Percentiles rank a stretch among this genome's conserved stretches.
Evolutionary conservation across 768 basidiomycete genomes (phyloP).

Genomic region (Trichaptum fuscoviolaceum): DNA sequence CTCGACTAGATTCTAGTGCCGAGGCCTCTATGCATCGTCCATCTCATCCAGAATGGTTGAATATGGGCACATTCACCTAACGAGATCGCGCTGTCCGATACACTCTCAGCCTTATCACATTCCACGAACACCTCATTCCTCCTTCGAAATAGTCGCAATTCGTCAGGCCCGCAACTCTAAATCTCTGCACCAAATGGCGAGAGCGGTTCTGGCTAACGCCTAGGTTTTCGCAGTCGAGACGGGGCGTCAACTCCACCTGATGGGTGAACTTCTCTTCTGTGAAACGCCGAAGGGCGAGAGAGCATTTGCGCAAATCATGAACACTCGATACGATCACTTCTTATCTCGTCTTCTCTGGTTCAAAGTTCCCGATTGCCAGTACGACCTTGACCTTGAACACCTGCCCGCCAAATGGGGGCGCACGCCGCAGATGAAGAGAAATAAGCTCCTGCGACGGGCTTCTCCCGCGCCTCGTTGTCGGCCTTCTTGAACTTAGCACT

Average conservation of each 20-base stretch:
- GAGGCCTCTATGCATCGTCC: too few species aligned
- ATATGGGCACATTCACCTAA: neutral
- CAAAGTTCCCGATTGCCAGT: neutral
- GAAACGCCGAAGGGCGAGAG: neutral
- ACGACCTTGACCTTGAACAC: too few species aligned
- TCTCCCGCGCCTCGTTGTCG: neutral
- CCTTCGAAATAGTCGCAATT: too few species aligned
- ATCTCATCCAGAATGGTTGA: too few species aligned
- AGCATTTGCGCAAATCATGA: neutral
- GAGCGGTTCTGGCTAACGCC: neutral
- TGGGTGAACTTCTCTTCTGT: neutral
- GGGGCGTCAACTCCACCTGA: too few species aligned
- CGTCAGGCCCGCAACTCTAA: neutral
- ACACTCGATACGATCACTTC: neutral
- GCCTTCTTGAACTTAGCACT: neutral
- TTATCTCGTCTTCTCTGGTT: neutral
- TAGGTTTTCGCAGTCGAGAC: neutral
- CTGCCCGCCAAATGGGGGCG: neutral
- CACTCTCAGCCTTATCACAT: neutral
- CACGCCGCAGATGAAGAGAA: neutral
- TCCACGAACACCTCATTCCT: too few species aligned
- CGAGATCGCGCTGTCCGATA: neutral
- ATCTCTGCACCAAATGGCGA: neutral
- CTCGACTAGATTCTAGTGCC: too few species aligned
- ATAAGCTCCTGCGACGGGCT: neutral